Evolutionary conservation across 2,329 filamentous ascomycete genomes (phyloP), one percentile per base, ranked within the genome.

Genomic region (Calonectria leucothoes): DNA sequence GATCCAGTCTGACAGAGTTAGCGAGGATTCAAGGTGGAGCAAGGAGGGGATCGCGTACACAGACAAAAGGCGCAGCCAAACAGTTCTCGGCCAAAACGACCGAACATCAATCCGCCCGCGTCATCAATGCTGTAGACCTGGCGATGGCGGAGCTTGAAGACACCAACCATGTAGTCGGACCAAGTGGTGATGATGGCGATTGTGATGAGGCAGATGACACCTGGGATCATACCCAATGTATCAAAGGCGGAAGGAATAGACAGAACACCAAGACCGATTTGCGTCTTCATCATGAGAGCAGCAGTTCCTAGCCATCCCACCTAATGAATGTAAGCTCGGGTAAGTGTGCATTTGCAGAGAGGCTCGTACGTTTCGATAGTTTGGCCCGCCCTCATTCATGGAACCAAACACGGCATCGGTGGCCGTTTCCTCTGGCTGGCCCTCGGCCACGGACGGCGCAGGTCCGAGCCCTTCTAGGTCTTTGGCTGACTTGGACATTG

Each of bases 101-200:
- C 88, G 74, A 88, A 87, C 14, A 90, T 82, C 45, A 88, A 81
- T 4, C 75, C 75, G 29, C 88, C 88, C 1, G 86, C 88, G 74
- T 90, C 88, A 69, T 89, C 88, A 71, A 90, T 88, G 48, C 87
- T 85, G 77, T 90, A 90, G 1, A 90, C 87, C 48, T 87, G 83
- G 3, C 84, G 85, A 75, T 90, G 88, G 31, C 81, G 80, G 27
- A 87, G 76, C 77, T 90, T 90, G 83, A 90, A 90, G 20, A 82
- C 79, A 14, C 87, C 87, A 11, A 89, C 82, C n/a, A 87, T 86
- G 73, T 86, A 88, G 69, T 84, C 83, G 3, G 86, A 87, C 87
- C 87, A 89, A 1, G 85, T 87, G 0, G 86, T 88, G 77, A 88
- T 86, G 35, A 55, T 73, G 2, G 82, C 85, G 37, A 88, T 84